A percentile compares a stretch with the other conserved stretches of the same genome.
Conservation (phyloP, 1,139 yeast genomes). For the Protomyces gravidus region DNA sequence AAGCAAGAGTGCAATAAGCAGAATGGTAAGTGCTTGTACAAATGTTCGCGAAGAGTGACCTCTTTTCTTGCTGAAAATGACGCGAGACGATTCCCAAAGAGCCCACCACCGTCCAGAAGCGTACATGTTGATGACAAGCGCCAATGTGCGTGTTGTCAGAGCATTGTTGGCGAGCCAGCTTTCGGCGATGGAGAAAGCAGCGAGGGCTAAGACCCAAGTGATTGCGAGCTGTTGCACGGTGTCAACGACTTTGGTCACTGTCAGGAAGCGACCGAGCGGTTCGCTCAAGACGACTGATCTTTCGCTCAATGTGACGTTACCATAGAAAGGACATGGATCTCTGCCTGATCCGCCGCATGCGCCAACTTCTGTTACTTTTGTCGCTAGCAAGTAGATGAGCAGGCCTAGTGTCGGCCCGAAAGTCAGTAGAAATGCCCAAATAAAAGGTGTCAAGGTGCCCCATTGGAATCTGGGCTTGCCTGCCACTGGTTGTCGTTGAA, state of each 20-base stretch:
- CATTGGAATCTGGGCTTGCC: neutral
- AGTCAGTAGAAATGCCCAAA: neutral
- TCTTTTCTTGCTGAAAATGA: neutral
- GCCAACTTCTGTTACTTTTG: neutral
- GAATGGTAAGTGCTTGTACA: neutral
- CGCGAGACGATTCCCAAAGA: neutral
- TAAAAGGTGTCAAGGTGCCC: conserved; percentile 1
- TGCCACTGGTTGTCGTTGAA: neutral
- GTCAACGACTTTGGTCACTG: conserved; percentile 8
- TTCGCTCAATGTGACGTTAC: neutral
- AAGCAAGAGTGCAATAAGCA: neutral
- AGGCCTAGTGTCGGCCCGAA: conserved; percentile 1
- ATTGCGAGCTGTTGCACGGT: conserved; percentile 10
- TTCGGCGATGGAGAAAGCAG: conserved; percentile 4
- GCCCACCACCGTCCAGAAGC: conserved; percentile 13
- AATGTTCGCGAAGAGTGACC: neutral
- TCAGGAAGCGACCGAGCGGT: conserved; percentile 6
- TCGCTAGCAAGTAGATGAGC: conserved; percentile 2
- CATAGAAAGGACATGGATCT: neutral
- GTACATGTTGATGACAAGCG: conserved; percentile 8
- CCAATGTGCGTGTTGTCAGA: neutral
- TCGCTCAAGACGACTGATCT: neutral
- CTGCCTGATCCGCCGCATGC: neutral
- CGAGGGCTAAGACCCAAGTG: neutral
- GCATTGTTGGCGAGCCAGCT: conserved; percentile 7